A percentile compares a stretch with the other conserved stretches of the same genome.
phyloP scores from a whole-genome alignment of 208 protist species.

The Trypanosoma scelopori region DNA sequence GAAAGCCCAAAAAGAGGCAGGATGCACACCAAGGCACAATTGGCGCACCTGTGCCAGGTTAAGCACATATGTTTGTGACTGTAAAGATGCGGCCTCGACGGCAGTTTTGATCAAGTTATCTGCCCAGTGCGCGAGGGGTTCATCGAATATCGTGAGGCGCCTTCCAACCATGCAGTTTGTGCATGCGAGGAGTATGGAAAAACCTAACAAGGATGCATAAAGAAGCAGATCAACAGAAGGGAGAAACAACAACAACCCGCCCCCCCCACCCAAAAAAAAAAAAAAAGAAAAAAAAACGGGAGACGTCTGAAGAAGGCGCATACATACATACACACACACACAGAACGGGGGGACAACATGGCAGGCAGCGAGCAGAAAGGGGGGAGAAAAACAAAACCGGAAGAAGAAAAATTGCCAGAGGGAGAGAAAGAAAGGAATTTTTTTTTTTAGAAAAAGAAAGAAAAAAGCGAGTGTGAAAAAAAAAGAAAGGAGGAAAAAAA shows the following conservation, averaged over 20 bases:
- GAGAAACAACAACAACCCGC: neutral
- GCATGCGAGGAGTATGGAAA: neutral
- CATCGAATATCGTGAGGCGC: slow-evolving; percentile 13
- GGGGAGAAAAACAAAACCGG: neutral
- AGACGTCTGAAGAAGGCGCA: neutral
- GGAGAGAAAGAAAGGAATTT: slow-evolving; percentile 1
- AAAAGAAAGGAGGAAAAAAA: neutral
- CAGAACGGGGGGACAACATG: neutral
- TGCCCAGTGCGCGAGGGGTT: slow-evolving; percentile 20
- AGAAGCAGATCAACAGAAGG: neutral
- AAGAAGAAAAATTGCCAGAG: slow-evolving; percentile 5
- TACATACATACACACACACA: neutral
- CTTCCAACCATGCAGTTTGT: neutral
- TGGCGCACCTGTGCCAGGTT: slow-evolving; percentile 4
- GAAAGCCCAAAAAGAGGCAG: neutral
- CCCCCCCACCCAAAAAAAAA: too few species aligned
- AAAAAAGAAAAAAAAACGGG: slow-evolving; percentile 1
- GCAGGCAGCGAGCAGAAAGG: neutral
- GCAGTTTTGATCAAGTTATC: slow-evolving; percentile 1
- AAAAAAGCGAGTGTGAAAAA: slow-evolving; percentile 2
- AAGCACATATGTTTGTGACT: slow-evolving; percentile 6
- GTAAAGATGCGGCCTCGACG: neutral
- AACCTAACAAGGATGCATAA: neutral
- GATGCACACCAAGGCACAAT: neutral
- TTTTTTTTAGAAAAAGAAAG: neutral